Evolutionary conservation across 257 asterid species (phyloP), one percentile per base, ranked within the genome.

Genomic region (Przewalskia tangutica): DNA sequence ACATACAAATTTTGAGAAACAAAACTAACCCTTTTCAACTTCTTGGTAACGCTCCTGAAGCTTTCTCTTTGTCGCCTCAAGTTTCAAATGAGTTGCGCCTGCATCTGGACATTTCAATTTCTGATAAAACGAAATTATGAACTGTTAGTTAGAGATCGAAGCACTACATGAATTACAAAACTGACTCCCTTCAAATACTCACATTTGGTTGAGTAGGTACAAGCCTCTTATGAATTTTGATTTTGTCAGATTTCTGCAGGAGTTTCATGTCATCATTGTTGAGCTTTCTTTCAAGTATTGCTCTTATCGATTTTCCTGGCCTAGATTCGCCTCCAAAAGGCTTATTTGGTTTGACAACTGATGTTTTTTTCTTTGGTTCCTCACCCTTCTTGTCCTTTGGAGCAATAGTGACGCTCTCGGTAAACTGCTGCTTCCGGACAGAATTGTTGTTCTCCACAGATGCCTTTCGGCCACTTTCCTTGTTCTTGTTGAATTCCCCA

Each of bases 31-130:
- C 14, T 91, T 90, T 84, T 91, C 94, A 34, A 88, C 97, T 89
- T 91, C 95, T 83, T 89, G 97, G 80, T 93, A 91, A 5, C 97
- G 91, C 84, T 95, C 97, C 6, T 92, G 98, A 53, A 95, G 95
- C 85, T 95, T 95, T 91, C 96, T 89, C 83, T 93, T 95, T 13
- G 99, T 90, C 17, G 89, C 91, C 89, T 93, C 98, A 36, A 95
- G 59, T 60, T 86, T 90, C 75, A 80, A 83, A 70, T 77, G 81
- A 77, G 85, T 89, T 2, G 89, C 83, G 5, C 83, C 85, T 77
- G 88, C 97, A 4, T 85, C 89, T 36, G 87, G 84, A 51, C 55
- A 14, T 85, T 84, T 90, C 70, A 23, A 54, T 84, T 89, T 91
- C 94, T 86, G 44, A 77, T 77, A 53, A 8, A 80, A 34, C 1